Evolutionary conservation across 2,329 filamentous ascomycete genomes (phyloP).

Genomic region (Botrytis squamosa): DNA sequence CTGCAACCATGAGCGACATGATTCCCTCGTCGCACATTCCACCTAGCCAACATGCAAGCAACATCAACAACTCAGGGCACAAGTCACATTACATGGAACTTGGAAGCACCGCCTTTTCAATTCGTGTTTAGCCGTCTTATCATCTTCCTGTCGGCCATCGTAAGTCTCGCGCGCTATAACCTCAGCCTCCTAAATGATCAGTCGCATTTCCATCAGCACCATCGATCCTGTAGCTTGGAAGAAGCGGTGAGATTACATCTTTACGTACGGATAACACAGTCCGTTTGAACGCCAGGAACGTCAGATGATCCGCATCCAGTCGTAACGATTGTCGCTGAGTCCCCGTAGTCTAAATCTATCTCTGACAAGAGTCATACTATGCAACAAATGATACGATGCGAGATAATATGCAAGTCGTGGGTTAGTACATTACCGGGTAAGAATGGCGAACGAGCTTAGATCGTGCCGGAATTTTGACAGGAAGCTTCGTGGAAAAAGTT

Average conservation of each 20-base stretch:
- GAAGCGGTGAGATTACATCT: conserved; percentile 12
- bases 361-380: not conserved
- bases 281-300: not conserved
- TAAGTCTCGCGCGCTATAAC: not conserved
- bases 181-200: conserved; percentile 5
- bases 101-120: conserved; percentile 2
- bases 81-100: conserved; percentile 2
- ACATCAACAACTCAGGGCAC: not conserved
- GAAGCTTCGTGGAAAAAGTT: not conserved
- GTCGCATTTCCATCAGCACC: not conserved
- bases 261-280: not conserved
- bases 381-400: not conserved
- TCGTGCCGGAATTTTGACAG: not conserved
- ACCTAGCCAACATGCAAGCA: not conserved
- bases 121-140: conserved; percentile 9
- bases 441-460: not conserved
- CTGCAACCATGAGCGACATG: conserved; percentile 6
- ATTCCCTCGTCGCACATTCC: not conserved
- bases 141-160: not conserved
- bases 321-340: not conserved
- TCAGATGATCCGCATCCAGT: conserved; percentile 16
- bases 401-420: not conserved
- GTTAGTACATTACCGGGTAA: not conserved
- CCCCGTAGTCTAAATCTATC: conserved; percentile 8
- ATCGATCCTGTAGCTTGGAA: not conserved